A percentile compares a stretch with the other conserved stretches of the same genome.
These are phyloP conservation scores for Exophiala bonariae DNA, from an alignment of 2,329 filamentous ascomycete genomes.

Conservation along the genomic window DNA sequence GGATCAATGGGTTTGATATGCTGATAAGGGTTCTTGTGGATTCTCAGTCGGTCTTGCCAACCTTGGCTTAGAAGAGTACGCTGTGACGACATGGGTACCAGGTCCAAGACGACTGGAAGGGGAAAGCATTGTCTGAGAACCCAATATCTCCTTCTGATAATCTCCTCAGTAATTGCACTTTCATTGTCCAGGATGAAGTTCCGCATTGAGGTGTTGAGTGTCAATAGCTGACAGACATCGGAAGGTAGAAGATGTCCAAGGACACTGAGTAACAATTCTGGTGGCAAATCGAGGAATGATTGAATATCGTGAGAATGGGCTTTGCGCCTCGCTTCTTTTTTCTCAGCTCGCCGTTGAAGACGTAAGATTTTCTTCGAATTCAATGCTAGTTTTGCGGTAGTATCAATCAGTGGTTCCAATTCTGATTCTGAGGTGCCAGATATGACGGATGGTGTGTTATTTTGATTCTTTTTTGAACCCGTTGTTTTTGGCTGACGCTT, in stretches of 20 bases:
- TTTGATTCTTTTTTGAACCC: not conserved
- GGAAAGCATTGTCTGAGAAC: constrained; percentile 27
- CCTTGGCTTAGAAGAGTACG: constrained; percentile 19
- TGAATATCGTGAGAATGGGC: constrained; percentile 17
- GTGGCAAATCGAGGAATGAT: constrained; percentile 24
- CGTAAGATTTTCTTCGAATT: constrained; percentile 26
- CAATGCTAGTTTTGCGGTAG: constrained; percentile 20
- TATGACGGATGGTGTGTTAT: not conserved
- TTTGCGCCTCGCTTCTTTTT: constrained; percentile 19
- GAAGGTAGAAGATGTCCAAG: constrained; percentile 19
- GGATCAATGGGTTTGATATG: constrained; percentile 27
- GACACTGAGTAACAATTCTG: constrained; percentile 20
- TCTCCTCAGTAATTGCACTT: constrained; percentile 14
- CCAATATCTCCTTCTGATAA: constrained; percentile 24
- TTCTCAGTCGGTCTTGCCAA: constrained; percentile 22
- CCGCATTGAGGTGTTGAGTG: constrained; percentile 18
- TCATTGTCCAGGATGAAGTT: constrained; percentile 24
- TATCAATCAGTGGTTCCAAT: constrained; percentile 25
- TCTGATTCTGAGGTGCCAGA: constrained; percentile 2
- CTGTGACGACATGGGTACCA: constrained; percentile 18
- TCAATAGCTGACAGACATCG: constrained; percentile 20
- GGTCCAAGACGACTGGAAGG: constrained; percentile 18
- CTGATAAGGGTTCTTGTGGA: constrained; percentile 27
- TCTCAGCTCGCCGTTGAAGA: constrained; percentile 18
- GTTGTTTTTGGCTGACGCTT: not conserved